Evolutionary conservation across 2,329 filamentous ascomycete species (phyloP).

Genomic region (Fusarium temperatum): DNA sequence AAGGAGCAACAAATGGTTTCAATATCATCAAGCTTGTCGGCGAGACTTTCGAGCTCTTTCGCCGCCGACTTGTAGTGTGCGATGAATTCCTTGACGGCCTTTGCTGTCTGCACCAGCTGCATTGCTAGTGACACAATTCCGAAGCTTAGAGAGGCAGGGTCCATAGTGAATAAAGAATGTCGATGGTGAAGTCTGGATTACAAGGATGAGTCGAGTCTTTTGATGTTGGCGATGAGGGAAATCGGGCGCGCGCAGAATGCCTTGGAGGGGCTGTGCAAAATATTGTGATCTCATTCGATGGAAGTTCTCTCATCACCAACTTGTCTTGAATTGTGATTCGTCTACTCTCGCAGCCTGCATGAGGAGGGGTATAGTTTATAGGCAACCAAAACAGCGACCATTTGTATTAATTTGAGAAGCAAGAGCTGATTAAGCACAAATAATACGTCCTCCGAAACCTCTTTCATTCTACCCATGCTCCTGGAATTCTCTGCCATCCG

Average conservation of each 20-base stretch:
- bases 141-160: constrained; percentile 18
- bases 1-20: constrained; percentile 7
- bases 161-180: neutral
- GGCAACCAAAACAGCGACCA: rapidly evolving
- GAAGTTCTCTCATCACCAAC: no score
- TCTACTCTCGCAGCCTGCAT: neutral
- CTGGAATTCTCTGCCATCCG: rapidly evolving
- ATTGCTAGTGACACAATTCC: constrained; percentile 16
- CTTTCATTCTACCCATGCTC: neutral
- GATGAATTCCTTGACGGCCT: neutral
- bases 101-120: constrained; percentile 11
- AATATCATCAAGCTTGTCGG: constrained; percentile 12
- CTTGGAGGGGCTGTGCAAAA: neutral
- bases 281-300: neutral
- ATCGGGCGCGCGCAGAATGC: neutral
- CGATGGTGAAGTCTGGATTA: neutral
- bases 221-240: no score
- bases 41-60: constrained; percentile 5
- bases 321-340: neutral
- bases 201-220: neutral
- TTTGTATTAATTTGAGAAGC: rapidly evolving
- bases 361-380: neutral
- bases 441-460: rapidly evolving
- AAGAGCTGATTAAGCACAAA: rapidly evolving
- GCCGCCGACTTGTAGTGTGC: constrained; percentile 12